These are phyloP conservation scores for sorghum (Sorghum bicolor) DNA, from an alignment of 176 grass and related monocot genomes.

Conservation along the genomic window Sorghum_bicolor_NCBIv3 NC_012873.2:62040001-62040500, in stretches of 20 bases:
- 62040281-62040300: too few species aligned
- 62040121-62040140: not conserved
- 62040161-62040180: not conserved
- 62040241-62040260: too few species aligned
- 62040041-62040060: constrained; percentile 17
- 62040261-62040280: too few species aligned
- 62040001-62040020: constrained; percentile 50
- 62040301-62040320: too few species aligned
- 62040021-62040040: not conserved
- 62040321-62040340: not conserved
- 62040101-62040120: not conserved
- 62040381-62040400: too few species aligned
- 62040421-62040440: too few species aligned
- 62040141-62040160: not conserved
- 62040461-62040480: too few species aligned
- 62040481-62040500: too few species aligned
- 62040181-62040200: not conserved
- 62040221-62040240: not conserved
- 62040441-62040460: too few species aligned
- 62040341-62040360: too few species aligned
- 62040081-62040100: not conserved
- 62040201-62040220: not conserved
- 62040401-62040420: too few species aligned
- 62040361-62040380: too few species aligned
- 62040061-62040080: constrained; percentile 13